Evolutionary conservation across 2,329 filamentous ascomycete species (phyloP).

Genomic region (Penicillium sp.): DNA sequence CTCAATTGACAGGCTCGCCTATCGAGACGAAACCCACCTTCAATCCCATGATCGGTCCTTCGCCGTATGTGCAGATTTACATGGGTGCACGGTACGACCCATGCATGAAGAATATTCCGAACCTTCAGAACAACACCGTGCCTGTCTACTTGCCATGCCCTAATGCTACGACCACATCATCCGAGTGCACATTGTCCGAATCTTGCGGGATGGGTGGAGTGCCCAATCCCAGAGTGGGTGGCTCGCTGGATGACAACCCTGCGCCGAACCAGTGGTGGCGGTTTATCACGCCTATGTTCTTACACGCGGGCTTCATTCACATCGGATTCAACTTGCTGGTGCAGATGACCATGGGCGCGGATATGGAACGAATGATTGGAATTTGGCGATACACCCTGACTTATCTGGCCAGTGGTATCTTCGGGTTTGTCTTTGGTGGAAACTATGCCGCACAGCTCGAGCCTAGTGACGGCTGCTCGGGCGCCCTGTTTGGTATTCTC

Average conservation of each 20-base stretch:
- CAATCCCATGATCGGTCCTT: slow-evolving; percentile 97
- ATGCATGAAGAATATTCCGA: slow-evolving; percentile 76
- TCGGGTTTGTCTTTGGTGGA: slow-evolving; percentile 89
- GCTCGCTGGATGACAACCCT: slow-evolving; percentile 52
- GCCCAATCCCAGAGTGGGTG: slow-evolving; percentile 56
- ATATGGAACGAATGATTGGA: slow-evolving; percentile 90
- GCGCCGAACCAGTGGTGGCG: slow-evolving; percentile 93
- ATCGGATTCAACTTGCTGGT: slow-evolving; percentile 93
- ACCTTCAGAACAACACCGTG: slow-evolving; percentile 36
- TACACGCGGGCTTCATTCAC: slow-evolving; percentile 90
- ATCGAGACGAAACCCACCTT: slow-evolving; percentile 71
- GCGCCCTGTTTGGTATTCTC: slow-evolving; percentile 84
- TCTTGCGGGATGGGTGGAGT: slow-evolving; percentile 81
- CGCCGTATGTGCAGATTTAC: slow-evolving; percentile 83
- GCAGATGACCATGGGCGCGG: slow-evolving; percentile 81
- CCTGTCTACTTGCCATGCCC: slow-evolving; percentile 68
- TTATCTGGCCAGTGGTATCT: slow-evolving; percentile 87
- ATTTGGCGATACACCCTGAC: slow-evolving; percentile 82
- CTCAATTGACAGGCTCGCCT: slow-evolving; percentile 67
- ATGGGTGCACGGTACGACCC: slow-evolving; percentile 91
- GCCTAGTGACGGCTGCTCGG: slow-evolving; percentile 83
- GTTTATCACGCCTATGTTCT: slow-evolving; percentile 92
- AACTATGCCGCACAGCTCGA: slow-evolving; percentile 83
- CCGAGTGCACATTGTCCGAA: slow-evolving; percentile 66
- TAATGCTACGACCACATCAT: slow-evolving; percentile 61